These are phyloP conservation scores for Pichia sp. DNA, from an alignment of 1,139 yeast genomes.

Conservation along the genomic window DNA sequence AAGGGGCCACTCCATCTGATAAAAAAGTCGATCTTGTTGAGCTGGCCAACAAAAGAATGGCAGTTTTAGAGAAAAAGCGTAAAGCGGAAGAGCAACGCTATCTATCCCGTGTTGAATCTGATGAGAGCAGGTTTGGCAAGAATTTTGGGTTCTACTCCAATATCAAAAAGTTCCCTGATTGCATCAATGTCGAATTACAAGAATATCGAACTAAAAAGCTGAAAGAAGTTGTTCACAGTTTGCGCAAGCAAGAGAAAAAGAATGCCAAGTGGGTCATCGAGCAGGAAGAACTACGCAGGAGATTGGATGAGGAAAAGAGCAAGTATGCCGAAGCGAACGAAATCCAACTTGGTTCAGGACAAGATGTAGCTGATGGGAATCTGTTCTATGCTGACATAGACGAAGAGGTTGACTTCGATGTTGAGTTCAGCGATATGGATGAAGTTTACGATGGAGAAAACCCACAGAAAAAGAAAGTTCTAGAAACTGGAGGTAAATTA, in stretches of 20 bases:
- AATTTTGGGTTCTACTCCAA: conserved; percentile 46
- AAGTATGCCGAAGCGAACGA: conserved; percentile 20
- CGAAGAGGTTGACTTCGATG: conserved; percentile 23
- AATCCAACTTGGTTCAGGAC: conserved; percentile 24
- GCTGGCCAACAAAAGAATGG: conserved; percentile 48
- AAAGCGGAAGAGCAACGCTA: conserved; percentile 29
- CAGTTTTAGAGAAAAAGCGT: conserved; percentile 33
- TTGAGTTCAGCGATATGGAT: conserved; percentile 24
- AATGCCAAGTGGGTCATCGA: conserved; percentile 29
- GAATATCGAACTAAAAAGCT: conserved; percentile 36
- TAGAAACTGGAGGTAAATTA: background rate
- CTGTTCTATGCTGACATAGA: conserved; percentile 10
- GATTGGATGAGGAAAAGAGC: conserved; percentile 24
- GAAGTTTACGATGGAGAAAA: conserved; percentile 7
- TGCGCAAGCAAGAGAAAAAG: conserved; percentile 36
- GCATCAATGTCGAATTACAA: conserved; percentile 29
- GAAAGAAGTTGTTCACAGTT: conserved; percentile 35
- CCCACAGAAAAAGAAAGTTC: background rate
- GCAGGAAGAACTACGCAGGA: conserved; percentile 32
- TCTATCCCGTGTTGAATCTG: conserved; percentile 29
- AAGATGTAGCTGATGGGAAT: conserved; percentile 18
- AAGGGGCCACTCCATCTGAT: background rate
- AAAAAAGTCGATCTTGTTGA: conserved; percentile 47
- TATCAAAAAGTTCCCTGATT: conserved; percentile 28
- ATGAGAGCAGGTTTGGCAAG: conserved; percentile 35